These are phyloP conservation scores for Gymnopus androsaceus DNA, from an alignment of 1,284 basidiomycete genomes.

Conservation along the genomic window DNA sequence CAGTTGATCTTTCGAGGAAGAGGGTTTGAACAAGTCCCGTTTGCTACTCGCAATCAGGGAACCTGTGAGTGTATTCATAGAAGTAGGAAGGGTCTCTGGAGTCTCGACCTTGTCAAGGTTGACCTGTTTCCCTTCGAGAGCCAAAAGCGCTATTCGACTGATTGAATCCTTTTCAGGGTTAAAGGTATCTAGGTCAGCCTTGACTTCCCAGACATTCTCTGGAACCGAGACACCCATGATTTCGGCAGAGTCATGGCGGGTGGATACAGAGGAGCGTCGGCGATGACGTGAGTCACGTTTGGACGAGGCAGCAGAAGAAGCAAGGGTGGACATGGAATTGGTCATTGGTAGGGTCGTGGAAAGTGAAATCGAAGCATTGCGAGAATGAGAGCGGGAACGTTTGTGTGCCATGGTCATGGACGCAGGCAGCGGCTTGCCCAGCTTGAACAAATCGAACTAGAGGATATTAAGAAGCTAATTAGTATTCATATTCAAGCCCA, in stretches of 20 bases:
- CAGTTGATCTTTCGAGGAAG: conserved; percentile 70
- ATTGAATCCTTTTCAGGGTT: conserved; percentile 76
- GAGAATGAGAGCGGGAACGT: conserved; percentile 72
- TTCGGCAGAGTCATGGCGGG: conserved; percentile 79
- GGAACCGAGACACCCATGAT: conserved; percentile 77
- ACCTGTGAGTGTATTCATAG: too few relatives aligned
- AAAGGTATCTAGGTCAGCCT: too few relatives aligned
- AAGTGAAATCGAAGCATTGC: conserved; percentile 61
- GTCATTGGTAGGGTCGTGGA: conserved; percentile 25
- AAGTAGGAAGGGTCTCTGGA: conserved; percentile 75
- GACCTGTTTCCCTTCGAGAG: conserved; percentile 73
- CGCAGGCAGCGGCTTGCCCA: conserved; percentile 44
- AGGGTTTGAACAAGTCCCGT: conserved; percentile 77
- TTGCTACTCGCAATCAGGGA: conserved; percentile 55
- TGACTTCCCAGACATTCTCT: conserved; percentile 39
- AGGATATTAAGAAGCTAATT: conserved; percentile 10
- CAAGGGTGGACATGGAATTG: too few relatives aligned
- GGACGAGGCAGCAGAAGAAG: too few relatives aligned
- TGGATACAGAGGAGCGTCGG: conserved; percentile 82
- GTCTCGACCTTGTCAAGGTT: conserved; percentile 74
- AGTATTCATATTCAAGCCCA: conserved; percentile 13
- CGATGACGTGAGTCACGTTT: conserved; percentile 78
- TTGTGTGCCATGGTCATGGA: conserved; percentile 36
- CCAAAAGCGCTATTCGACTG: conserved; percentile 74
- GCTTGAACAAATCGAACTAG: conserved; percentile 68